phyloP scores from a whole-genome alignment of 1,139 yeast species.

The Keqinozyma sinolaborantium region DNA sequence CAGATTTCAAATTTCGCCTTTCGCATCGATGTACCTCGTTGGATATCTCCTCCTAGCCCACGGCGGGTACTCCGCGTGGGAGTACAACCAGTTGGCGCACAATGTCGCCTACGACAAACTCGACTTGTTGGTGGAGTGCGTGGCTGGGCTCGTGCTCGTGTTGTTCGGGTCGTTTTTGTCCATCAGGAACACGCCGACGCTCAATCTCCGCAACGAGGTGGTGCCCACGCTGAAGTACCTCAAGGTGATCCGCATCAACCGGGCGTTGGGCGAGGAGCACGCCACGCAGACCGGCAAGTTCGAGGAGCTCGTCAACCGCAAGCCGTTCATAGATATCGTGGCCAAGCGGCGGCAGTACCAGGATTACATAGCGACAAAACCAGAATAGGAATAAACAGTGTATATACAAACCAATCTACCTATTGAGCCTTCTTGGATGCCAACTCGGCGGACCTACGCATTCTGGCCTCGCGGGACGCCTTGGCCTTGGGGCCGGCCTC shows the following conservation, averaged over 20 bases:
- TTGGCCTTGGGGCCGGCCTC: conserved; percentile 46
- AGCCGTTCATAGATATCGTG: conserved; percentile 42
- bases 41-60: conserved; percentile 39
- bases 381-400: too few relatives aligned
- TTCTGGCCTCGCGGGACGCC: conserved; percentile 31
- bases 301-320: conserved; percentile 39
- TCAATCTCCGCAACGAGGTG: conserved; percentile 18
- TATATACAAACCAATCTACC: neutral
- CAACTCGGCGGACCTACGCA: conserved; percentile 31
- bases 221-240: conserved; percentile 26
- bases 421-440: conserved; percentile 9
- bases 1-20: too few relatives aligned
- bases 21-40: conserved; percentile 21
- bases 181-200: conserved; percentile 19
- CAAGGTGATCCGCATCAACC: conserved; percentile 43
- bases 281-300: conserved; percentile 42
- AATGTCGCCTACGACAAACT: conserved; percentile 12
- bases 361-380: conserved; percentile 27
- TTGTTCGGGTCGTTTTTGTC: conserved; percentile 32
- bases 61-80: conserved; percentile 51
- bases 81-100: conserved; percentile 38
- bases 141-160: conserved; percentile 36
- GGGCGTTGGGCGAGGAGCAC: conserved; percentile 44
- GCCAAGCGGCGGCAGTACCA: conserved; percentile 38
- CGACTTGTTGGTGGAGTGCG: conserved; percentile 41